phyloP scores from a whole-genome alignment of 2,329 filamentous ascomycete genomes.

The Trichophyton simii region DNA sequence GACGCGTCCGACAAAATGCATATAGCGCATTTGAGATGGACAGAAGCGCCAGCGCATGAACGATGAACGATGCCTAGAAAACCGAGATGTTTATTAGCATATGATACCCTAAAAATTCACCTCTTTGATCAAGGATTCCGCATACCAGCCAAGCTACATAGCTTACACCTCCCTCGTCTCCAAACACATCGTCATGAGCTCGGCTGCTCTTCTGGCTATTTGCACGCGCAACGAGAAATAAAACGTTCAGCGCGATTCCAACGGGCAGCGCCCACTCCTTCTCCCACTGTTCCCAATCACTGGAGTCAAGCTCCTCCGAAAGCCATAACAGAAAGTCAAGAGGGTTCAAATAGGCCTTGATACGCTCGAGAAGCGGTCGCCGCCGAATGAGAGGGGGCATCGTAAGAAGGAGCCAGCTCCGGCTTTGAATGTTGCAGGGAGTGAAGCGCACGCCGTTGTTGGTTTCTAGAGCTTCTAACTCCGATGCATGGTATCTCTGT shows the following conservation, averaged over 20 bases:
- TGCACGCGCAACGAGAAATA: constrained; percentile 70
- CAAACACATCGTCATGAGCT: constrained; percentile 70
- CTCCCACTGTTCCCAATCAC: constrained; percentile 71
- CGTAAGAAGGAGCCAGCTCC: constrained; percentile 14
- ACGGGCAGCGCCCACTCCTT: constrained; percentile 63
- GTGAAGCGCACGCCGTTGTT: not conserved
- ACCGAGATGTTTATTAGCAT: constrained; percentile 8
- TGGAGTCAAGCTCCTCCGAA: constrained; percentile 82
- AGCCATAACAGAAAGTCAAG: constrained; percentile 84
- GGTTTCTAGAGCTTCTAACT: not conserved
- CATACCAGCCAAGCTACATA: constrained; percentile 57
- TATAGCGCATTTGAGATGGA: constrained; percentile 69
- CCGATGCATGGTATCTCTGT: not conserved
- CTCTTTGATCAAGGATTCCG: constrained; percentile 6
- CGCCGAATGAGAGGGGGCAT: constrained; percentile 76
- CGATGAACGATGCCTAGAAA: constrained; percentile 52
- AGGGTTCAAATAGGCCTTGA: constrained; percentile 69
- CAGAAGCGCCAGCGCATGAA: constrained; percentile 54
- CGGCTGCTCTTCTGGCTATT: constrained; percentile 49
- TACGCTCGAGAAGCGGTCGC: constrained; percentile 64
- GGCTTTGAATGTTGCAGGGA: no score
- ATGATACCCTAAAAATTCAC: not conserved
- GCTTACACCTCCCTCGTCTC: constrained; percentile 49
- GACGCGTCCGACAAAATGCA: constrained; percentile 66
- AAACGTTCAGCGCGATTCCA: constrained; percentile 62